Base-by-base conservation (phyloP, 2,329 filamentous ascomycete genomes). In the Calonectria crousiana region DNA sequence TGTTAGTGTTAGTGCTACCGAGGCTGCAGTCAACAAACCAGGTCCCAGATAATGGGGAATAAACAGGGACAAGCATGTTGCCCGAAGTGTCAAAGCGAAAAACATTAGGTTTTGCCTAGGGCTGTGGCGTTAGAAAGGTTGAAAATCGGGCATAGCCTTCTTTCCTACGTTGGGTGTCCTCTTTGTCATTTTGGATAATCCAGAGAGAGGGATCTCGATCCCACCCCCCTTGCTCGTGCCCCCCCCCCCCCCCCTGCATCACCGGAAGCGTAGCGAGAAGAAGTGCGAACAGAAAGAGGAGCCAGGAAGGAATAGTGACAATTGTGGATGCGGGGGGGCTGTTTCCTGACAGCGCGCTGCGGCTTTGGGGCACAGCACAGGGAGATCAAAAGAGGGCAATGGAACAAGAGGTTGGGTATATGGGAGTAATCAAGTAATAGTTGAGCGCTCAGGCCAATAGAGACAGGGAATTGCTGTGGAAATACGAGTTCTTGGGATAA, bases 281-380 rank as follows among this genome's bases (percentile, higher is more conserved):
- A 47, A 30, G 26, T 1, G n/a, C 3, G 26, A 53, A 5, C 30
- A 32, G 23, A 32, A 52, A 28, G 51, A 32, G 14, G 26, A 32
- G 23, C 30, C 38, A 64, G n/a, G 28, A 23, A 64, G 28, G 26
- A 32, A 36, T 38, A 36, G 36, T 36, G 23, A 47, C 16, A 26
- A 70, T 34, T 44, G 68, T 70, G 68, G 68, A 44, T 47, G 68
- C 58, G 34, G 56, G 44, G 41, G 44, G 38, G 44, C 58, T 47
- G 44, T 10, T 60, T 32, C 41, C 36, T 26, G 58, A 47, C 41
- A 44, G 38, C 26, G 58, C 6, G 47, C 47, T 65, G 68, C 68
- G 44, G 44, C 68, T 18, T 11, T 30, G 68, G 44, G 58, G 68
- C 68, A 70, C 68, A 70, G 68, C 47, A n/a, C 41, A 34, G 34